Percentiles rank a stretch among this genome's conserved stretches.
Conservation (phyloP, 805 yeast species). For the Suhomyces sp. region DNA sequence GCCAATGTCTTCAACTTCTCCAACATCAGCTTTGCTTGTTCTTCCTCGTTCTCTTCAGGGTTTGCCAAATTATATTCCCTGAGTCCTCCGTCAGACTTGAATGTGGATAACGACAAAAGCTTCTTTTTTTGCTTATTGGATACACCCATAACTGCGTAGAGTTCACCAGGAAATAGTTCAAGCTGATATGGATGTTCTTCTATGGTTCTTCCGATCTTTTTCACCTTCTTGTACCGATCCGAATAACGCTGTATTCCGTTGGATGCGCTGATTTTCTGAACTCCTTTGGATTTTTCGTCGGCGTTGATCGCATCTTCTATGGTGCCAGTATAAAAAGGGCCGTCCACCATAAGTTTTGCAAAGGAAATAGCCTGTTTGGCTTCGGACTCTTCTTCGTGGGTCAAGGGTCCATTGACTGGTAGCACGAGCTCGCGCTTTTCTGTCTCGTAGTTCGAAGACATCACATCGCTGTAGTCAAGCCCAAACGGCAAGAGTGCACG, state of each 20-base stretch:
- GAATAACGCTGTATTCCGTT: constrained; percentile 83
- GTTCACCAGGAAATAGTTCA: constrained; percentile 73
- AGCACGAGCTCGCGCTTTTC: constrained; percentile 47
- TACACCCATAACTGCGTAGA: constrained; percentile 68
- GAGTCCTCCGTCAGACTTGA: constrained; percentile 38
- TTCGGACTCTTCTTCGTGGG: constrained; percentile 47
- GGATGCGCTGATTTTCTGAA: constrained; percentile 21
- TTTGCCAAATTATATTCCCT: constrained; percentile 24
- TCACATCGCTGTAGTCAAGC: constrained; percentile 60
- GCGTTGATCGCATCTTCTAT: constrained; percentile 27
- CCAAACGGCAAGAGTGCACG: constrained; percentile 65
- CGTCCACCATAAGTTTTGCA: constrained; percentile 52
- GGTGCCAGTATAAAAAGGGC: constrained; percentile 66
- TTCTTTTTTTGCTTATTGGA: constrained; percentile 51
- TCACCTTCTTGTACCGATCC: constrained; percentile 70
- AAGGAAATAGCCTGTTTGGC: constrained; percentile 58
- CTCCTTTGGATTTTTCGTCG: constrained; percentile 14
- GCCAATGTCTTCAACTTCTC: constrained; percentile 43
- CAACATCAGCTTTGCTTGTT: constrained; percentile 36
- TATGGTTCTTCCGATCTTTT: constrained; percentile 66
- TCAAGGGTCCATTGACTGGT: constrained; percentile 64
- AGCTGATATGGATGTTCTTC: constrained; percentile 75
- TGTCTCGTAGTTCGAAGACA: constrained; percentile 31
- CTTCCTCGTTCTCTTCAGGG: constrained; percentile 27
- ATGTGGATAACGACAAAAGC: constrained; percentile 40